Conservation (phyloP, 441 rosid genomes). For the Syzygium syzygioides region DNA sequence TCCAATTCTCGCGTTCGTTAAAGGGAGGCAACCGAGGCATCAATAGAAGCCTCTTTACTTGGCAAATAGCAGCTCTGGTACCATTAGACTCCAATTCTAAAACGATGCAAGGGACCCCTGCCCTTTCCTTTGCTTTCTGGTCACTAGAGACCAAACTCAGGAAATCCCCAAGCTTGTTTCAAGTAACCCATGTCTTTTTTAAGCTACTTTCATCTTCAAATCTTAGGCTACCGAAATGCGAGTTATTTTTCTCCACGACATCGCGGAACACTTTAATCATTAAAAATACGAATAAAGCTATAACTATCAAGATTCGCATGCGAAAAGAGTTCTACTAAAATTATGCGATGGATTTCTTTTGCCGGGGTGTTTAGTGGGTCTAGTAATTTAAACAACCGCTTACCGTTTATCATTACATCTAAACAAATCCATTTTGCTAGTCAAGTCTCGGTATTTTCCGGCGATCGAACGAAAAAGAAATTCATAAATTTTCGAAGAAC, state of each 20-base stretch:
- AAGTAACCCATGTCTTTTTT: background rate
- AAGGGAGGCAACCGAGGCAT: background rate
- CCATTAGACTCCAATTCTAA: background rate
- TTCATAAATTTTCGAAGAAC: background rate
- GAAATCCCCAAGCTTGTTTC: background rate
- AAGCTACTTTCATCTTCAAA: background rate
- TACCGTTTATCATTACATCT: background rate
- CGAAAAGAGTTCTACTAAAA: too few relatives aligned
- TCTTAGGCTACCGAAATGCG: background rate
- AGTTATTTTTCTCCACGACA: background rate
- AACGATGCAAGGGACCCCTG: background rate
- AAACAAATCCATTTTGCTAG: background rate
- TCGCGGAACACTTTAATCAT: background rate
- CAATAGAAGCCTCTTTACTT: background rate
- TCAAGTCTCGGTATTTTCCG: background rate
- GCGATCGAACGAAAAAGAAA: background rate
- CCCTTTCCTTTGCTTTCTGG: background rate
- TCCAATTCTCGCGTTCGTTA: background rate
- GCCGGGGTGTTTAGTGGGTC: too few relatives aligned
- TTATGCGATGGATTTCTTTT: too few relatives aligned
- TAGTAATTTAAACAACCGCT: background rate
- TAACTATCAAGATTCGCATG: background rate
- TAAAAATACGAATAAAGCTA: background rate
- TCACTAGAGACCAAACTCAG: background rate
- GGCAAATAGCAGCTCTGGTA: background rate